These are phyloP conservation scores for Eruca vesicaria DNA, from an alignment of 441 rosid species.

Conservation along the genomic window DNA sequence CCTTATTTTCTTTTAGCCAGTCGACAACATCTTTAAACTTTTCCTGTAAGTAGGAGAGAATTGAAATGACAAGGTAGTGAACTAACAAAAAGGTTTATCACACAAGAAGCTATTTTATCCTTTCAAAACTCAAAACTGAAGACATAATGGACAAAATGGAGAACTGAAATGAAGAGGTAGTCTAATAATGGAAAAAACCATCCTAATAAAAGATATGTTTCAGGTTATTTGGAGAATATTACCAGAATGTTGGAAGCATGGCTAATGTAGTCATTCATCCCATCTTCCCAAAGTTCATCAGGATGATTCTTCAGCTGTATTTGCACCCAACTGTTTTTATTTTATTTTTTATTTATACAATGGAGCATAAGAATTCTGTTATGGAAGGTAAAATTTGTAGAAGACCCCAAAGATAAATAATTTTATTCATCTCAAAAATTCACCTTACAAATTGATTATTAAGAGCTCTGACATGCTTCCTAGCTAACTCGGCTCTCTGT, in stretches of 20 bases:
- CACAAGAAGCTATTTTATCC: background rate
- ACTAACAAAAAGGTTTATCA: background rate
- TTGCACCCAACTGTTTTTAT: slow-evolving; percentile 94
- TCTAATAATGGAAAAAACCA: background rate
- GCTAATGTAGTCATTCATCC: slow-evolving; percentile 67
- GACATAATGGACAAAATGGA: too few species aligned
- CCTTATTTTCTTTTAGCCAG: slow-evolving; percentile 78
- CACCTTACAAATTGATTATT: slow-evolving; percentile 94
- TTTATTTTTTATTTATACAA: slow-evolving; percentile 36
- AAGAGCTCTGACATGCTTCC: slow-evolving; percentile 91
- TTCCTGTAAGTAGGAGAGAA: slow-evolving; percentile 43
- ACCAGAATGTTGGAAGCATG: slow-evolving; percentile 83
- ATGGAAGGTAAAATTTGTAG: background rate
- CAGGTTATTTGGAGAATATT: background rate
- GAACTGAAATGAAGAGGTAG: too few species aligned
- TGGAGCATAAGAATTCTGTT: background rate
- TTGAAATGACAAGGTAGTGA: background rate
- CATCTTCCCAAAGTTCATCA: slow-evolving; percentile 99
- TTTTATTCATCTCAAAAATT: background rate
- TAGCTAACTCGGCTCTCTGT: slow-evolving; percentile 72
- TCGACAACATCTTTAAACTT: slow-evolving; percentile 83
- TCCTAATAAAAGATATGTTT: background rate
- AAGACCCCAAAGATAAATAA: background rate
- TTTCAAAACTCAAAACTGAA: background rate
- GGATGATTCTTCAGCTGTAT: slow-evolving; percentile 86